These are phyloP conservation scores for Crithidia mellificae DNA, from an alignment of 208 protist species.

Conservation along the genomic window DNA sequence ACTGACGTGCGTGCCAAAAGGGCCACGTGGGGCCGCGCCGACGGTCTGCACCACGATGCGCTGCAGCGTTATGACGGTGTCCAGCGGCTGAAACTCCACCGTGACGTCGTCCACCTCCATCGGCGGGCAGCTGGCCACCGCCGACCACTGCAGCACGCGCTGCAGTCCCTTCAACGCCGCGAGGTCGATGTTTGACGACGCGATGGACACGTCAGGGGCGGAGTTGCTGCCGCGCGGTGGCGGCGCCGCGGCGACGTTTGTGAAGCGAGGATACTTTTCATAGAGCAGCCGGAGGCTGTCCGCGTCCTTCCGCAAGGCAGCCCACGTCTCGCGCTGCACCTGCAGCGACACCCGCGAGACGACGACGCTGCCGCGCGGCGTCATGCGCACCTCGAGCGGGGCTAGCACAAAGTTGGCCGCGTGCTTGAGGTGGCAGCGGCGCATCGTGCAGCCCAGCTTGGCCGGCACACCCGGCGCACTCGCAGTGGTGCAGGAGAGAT, in stretches of 20 bases:
- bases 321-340: slow-evolving; percentile 32
- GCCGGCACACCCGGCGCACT: slow-evolving; percentile 16
- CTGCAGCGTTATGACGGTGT: slow-evolving; percentile 16
- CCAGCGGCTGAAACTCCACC: slow-evolving; percentile 28
- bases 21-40: neutral
- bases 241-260: neutral
- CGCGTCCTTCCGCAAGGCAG: slow-evolving; percentile 21
- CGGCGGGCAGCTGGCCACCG: slow-evolving; percentile 16
- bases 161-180: slow-evolving; percentile 6
- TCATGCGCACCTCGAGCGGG: slow-evolving; percentile 41
- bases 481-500: slow-evolving; percentile 30
- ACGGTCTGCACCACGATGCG: slow-evolving; percentile 26
- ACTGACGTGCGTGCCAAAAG: slow-evolving; percentile 26
- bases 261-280: slow-evolving; percentile 26
- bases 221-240: neutral
- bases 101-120: slow-evolving; percentile 22
- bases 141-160: slow-evolving; percentile 25
- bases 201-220: neutral
- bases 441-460: slow-evolving; percentile 46
- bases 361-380: slow-evolving; percentile 23
- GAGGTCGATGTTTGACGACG: slow-evolving; percentile 13
- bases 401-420: slow-evolving; percentile 27
- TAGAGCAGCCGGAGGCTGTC: slow-evolving; percentile 24
- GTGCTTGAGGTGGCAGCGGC: slow-evolving; percentile 29
- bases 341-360: slow-evolving; percentile 38